These are phyloP conservation scores for Lactarius tabidus DNA, from an alignment of 768 basidiomycete species.

Conservation along the genomic window DNA sequence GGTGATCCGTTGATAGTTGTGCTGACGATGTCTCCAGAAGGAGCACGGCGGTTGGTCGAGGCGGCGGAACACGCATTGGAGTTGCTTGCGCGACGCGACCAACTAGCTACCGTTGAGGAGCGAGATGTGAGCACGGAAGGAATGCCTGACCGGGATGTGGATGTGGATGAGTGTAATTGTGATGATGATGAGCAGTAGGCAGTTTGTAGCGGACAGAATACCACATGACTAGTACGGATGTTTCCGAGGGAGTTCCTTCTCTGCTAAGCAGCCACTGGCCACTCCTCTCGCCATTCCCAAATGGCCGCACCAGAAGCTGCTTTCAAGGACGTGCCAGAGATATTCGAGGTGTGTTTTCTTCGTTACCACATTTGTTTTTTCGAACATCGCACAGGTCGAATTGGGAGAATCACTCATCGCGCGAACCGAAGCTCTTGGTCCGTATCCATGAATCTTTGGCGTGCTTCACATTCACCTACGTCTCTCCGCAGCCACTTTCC, in stretches of 20 bases:
- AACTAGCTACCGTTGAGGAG: slow-evolving; percentile 14
- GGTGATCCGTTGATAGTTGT: not conserved
- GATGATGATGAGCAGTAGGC: too few species aligned
- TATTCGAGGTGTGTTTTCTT: slow-evolving; percentile 70
- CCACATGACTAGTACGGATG: not conserved
- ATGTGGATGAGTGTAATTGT: too few species aligned
- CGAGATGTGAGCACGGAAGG: not conserved
- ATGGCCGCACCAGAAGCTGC: slow-evolving; percentile 55
- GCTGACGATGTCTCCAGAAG: slow-evolving; percentile 28
- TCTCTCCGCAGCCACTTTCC: slow-evolving; percentile 70
- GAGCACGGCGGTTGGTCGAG: slow-evolving; percentile 33
- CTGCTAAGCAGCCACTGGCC: not conserved
- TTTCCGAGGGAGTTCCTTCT: slow-evolving; percentile 3
- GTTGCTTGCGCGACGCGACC: slow-evolving; percentile 34
- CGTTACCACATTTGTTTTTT: not conserved
- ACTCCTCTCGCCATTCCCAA: not conserved
- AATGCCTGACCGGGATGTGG: not conserved
- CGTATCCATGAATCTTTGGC: slow-evolving; percentile 32
- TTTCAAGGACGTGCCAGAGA: slow-evolving; percentile 93
- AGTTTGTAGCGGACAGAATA: not conserved
- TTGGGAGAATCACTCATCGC: slow-evolving; percentile 86
- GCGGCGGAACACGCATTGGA: slow-evolving; percentile 35
- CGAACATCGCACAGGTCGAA: slow-evolving; percentile 56
- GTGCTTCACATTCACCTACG: slow-evolving; percentile 21
- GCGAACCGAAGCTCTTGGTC: slow-evolving; percentile 88